Evolutionary conservation across 1,139 yeast species (phyloP), one percentile per base, ranked within the genome.

Genomic region (Hyphopichia buzzinii): DNA sequence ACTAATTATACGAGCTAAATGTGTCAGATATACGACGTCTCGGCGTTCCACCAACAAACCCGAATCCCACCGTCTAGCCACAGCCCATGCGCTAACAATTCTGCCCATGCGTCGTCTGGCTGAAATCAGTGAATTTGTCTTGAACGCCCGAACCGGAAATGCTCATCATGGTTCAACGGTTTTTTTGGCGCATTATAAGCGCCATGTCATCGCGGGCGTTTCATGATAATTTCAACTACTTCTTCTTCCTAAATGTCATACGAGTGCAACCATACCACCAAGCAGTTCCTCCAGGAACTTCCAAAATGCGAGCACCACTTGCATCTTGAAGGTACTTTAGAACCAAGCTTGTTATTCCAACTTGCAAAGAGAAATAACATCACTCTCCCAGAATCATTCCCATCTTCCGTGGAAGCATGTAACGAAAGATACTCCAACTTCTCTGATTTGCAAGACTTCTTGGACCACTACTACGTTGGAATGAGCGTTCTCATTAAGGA

Each of bases 261-360:
- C 41, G 52, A 47, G 27, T 47, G 51, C 33, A 35, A 38, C 28
- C 43, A 47, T 17, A 52, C 50, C 33, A 47, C 57, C 46, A 44
- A 48, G 19, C 44, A 46, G 34, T 84, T 84, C 57, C 70, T 84
- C 38, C 63, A 59, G 29, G 88, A 81, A 45, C 64, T 84, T 32
- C 92, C 94, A 38, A 84, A 84, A 57, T 84, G 92, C 66, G 94
- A 84, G 57, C 92, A 84, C 53, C 94, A 84, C 52, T 77, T 84
- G 38, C 94, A 84, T 57, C 59, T 84, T 36, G 94, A 84, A 64
- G 95, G 95, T 26, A 84, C 94, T 24, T 59, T 85, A 39, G 87
- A 82, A 46, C 94, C 94, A 10, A 74, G 74, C 30, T 66, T 84
- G 26, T 63, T 85, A 40, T 82, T 84, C 59, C 74, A 78, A 40